Conservation (phyloP, 2,329 filamentous ascomycete genomes). For the Monosporascus sp. region DNA sequence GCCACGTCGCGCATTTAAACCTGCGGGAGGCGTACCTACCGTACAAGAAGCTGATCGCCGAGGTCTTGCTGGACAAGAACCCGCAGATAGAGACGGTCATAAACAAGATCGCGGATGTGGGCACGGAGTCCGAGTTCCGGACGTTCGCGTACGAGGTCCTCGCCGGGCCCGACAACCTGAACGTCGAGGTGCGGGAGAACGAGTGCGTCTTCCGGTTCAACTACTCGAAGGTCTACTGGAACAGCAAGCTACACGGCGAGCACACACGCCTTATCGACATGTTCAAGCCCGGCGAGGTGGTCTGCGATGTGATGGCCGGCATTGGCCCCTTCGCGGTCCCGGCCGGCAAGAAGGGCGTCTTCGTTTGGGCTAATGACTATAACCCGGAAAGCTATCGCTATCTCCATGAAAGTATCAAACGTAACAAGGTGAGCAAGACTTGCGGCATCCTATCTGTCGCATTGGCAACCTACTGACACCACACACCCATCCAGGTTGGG, state of each 20-base stretch:
- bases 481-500: constrained; percentile 38
- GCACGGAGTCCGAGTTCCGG: constrained; percentile 76
- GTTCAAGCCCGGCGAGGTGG: constrained; percentile 79
- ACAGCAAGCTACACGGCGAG: constrained; percentile 83
- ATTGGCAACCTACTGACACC: constrained; percentile 3
- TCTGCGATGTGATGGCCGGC: constrained; percentile 95
- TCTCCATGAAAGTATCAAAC: constrained; percentile 61
- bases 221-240: constrained; percentile 98
- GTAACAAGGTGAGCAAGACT: constrained; percentile 65
- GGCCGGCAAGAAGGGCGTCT: constrained; percentile 81
- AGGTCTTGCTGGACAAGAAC: constrained; percentile 89
- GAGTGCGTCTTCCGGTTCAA: constrained; percentile 87
- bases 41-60: constrained; percentile 80
- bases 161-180: constrained; percentile 70
- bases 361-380: constrained; percentile 95
- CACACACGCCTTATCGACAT: constrained; percentile 72
- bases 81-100: constrained; percentile 78
- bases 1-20: constrained; percentile 91
- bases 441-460: not conserved
- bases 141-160: constrained; percentile 93
- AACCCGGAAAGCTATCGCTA: constrained; percentile 82
- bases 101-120: constrained; percentile 90
- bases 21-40: constrained; percentile 76
- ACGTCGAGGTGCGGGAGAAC: constrained; percentile 77
- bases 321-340: constrained; percentile 94